phyloP scores from a whole-genome alignment of 805 yeast genomes.

The Yarrowia hollandica region DNA sequence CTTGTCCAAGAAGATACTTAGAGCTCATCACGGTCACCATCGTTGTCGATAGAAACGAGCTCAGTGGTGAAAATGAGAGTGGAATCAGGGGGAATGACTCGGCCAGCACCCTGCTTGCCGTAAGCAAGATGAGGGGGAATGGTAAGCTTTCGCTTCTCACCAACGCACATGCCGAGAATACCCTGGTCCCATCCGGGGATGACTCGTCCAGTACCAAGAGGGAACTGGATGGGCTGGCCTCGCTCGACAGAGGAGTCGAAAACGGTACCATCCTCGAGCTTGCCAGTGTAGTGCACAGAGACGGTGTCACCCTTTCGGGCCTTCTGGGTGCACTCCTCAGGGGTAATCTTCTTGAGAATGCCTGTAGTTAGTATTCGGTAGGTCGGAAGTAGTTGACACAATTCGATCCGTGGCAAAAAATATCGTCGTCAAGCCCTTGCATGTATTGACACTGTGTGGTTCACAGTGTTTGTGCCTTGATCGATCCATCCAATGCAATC shows the following conservation, averaged over 20 bases:
- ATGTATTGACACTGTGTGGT: too few relatives aligned
- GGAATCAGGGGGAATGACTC: conserved; percentile 75
- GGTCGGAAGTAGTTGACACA: too few relatives aligned
- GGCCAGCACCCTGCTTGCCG: conserved; percentile 70
- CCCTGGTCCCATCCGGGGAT: conserved; percentile 94
- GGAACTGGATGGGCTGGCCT: conserved; percentile 66
- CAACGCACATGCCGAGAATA: conserved; percentile 77
- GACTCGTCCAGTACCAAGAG: conserved; percentile 76
- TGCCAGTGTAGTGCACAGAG: conserved; percentile 78
- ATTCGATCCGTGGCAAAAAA: too few relatives aligned
- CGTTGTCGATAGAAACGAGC: conserved; percentile 55
- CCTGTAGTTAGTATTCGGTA: conserved; percentile 42
- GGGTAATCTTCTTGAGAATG: conserved; percentile 51
- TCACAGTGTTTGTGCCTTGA: background rate
- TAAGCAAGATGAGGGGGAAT: conserved; percentile 81
- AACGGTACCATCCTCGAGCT: conserved; percentile 60
- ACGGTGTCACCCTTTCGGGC: conserved; percentile 67
- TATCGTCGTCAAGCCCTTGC: too few relatives aligned
- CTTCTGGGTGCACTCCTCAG: conserved; percentile 54
- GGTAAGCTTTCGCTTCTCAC: conserved; percentile 75
- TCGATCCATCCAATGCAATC: background rate
- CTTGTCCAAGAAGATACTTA: too few relatives aligned
- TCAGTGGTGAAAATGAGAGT: conserved; percentile 69
- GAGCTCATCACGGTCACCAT: conserved; percentile 31
- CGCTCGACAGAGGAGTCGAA: conserved; percentile 75